These are phyloP conservation scores for Bacterosira constricta DNA, from an alignment of 108 stramenopile species.

Conservation along the genomic window DNA sequence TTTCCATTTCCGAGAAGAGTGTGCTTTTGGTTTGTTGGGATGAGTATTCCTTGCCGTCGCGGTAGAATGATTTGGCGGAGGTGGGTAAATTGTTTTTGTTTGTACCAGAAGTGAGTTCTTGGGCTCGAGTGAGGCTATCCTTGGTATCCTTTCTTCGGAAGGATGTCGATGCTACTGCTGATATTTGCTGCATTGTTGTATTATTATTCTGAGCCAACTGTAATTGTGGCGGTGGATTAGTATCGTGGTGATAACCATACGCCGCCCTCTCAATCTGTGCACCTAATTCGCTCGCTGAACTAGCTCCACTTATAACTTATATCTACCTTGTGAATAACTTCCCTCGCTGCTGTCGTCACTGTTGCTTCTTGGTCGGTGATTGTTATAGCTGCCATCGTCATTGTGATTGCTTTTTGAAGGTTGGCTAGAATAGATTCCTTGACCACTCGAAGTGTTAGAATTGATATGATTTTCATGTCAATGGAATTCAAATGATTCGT, in stretches of 20 bases:
- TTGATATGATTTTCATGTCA: too few species aligned
- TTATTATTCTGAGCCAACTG: too few species aligned
- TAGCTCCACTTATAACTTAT: constrained; percentile 43
- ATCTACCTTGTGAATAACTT: constrained; percentile 2
- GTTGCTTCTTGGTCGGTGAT: neutral
- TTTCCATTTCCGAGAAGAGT: constrained; percentile 28
- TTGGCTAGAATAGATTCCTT: neutral
- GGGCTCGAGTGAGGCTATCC: constrained; percentile 25
- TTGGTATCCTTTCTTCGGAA: neutral
- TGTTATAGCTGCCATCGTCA: neutral
- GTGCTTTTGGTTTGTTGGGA: constrained; percentile 29
- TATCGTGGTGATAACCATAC: neutral
- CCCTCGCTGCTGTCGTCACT: constrained; percentile 4
- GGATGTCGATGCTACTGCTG: neutral
- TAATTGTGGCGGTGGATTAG: too few species aligned
- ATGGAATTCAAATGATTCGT: too few species aligned
- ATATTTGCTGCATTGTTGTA: neutral
- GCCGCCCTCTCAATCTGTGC: constrained; percentile 8
- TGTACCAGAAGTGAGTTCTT: constrained; percentile 12
- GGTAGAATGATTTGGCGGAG: constrained; percentile 5
- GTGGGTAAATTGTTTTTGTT: neutral
- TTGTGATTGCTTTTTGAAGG: too few species aligned
- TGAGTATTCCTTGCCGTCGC: constrained; percentile 1
- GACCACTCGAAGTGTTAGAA: too few species aligned
- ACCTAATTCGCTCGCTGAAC: constrained; percentile 34